Base-by-base conservation (phyloP, 805 yeast genomes). In the Komagataella pseudopastoris region DNA sequence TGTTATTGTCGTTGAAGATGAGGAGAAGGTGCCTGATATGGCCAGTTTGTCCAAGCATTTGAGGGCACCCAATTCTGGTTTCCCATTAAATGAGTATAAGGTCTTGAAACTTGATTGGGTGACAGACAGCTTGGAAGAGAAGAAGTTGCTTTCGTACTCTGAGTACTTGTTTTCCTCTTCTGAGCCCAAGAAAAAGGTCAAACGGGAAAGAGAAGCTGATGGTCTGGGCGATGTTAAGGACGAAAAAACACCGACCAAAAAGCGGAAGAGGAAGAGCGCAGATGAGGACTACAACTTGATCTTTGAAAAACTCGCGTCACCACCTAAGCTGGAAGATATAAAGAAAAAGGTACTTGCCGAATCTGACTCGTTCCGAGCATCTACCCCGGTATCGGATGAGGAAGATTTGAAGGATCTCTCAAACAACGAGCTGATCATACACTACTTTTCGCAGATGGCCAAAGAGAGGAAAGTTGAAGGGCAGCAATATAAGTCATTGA, bases 401-500 rank as follows among this genome's bases (percentile, higher is more conserved):
- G 7, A 22, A 30, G 48, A 23, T 46, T 44, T 22, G 23, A 18
- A 45, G 16, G 12, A 14, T 17, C 16, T 45, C 6, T 30, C 39
- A 12, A 30, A 30, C 39, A 73, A 74, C 50, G 59, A 60, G 22
- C 52, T 49, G 18, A 58, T 69, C 8, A 60, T 70, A 8, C 58
- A 60, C 2, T 53, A 59, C 4, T 64, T 74, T 36, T 55, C 60
- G 8, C 60, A 63, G 45, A 54, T 71, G 57, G 59, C 65, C 23
- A 51, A 58, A 6, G 58, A 66, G 14, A 68, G 72, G 44, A 56
- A 60, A 47, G 52, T 59, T 3, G 55, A 56, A 43, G 71, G 72
- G 3, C 72, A 72, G 20, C 43, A 45, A 23, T 75, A 65, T 57
- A 64, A 70, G 48, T 68, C 64, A 4, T 60, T 61, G 44, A 70